Conservation (phyloP, 805 yeast genomes). For the Wickerhamiella allomyrinae region DNA sequence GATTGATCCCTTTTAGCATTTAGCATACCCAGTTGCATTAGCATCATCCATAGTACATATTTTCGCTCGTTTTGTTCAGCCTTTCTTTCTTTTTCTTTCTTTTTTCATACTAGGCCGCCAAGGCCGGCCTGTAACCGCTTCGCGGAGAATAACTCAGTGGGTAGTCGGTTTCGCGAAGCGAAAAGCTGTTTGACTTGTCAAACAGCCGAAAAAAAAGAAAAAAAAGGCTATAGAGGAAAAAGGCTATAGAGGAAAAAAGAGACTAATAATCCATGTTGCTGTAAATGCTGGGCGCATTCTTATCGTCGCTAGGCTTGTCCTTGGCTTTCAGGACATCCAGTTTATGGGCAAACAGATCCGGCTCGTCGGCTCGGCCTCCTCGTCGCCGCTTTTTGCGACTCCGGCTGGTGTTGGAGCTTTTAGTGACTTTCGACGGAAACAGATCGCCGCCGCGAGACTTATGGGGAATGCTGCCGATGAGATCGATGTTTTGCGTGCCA, state of each 20-base stretch:
- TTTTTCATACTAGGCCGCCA: no score
- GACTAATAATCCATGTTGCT: constrained; percentile 16
- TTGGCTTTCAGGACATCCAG: constrained; percentile 1
- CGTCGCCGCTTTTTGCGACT: constrained; percentile 6
- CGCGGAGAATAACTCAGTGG: no score
- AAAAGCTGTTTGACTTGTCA: no score
- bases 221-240: no score
- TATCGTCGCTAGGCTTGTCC: background rate
- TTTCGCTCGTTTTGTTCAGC: no score
- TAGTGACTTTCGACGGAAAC: constrained; percentile 12
- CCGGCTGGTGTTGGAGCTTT: constrained; percentile 2
- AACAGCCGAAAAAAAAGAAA: no score
- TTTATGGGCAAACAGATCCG: constrained; percentile 15
- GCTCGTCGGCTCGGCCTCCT: constrained; percentile 7
- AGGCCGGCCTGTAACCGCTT: no score
- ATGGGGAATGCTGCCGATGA: constrained; percentile 3
- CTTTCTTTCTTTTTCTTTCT: no score
- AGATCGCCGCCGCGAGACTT: constrained; percentile 14
- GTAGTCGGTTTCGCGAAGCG: no score
- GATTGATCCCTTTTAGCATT: background rate
- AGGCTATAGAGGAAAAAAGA: no score
- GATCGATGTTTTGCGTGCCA: constrained; percentile 12
- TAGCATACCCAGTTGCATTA: background rate
- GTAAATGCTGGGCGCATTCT: constrained; percentile 7
- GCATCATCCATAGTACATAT: background rate